Evolutionary conservation across 805 yeast genomes (phyloP), one percentile per base, ranked within the genome.

Genomic region (Hanseniaspora lachancei): DNA sequence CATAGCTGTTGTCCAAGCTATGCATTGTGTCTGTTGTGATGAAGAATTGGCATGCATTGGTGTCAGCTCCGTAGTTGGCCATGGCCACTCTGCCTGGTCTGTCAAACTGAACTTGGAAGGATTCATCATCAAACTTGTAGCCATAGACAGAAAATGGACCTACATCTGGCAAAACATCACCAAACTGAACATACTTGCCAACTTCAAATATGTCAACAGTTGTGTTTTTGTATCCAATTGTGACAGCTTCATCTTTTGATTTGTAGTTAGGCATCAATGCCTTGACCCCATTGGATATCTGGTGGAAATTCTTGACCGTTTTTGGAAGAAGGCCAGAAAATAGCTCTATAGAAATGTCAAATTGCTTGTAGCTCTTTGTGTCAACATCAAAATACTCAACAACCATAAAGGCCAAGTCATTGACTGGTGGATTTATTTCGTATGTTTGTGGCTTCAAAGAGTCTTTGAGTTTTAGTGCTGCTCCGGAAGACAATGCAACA

Each of bases 81-180:
- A 83, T 80, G 1, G 86, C 79, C 56, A 84, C 60, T 64, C 85
- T 71, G 60, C 86, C 86, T 24, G 82, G 78, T 68, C 80, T 79
- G 68, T 79, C 84, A 66, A 83, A 88, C 68, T 77, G 78, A 61
- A 83, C 65, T n/a, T 66, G 61, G 62, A 83, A 71, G 80, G 81
- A 85, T 74, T 89, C 97, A 67, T 89, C 96, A 4, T 72, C 75
- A 64, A 88, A 82, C 63, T 74, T 75, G 56, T 72, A 72, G 34
- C 95, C 96, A 68, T 80, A 85, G 62, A 87, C 82, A 29, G 95
- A 84, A 62, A 75, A 74, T 15, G 96, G 95, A 27, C 95, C 95
- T 55, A 78, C 74, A 16, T 91, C 89, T 27, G 75, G 76, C 60
- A 84, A 81, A 66, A 83, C 81, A 68, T 87, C 91, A 59, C 96